These are phyloP conservation scores for Aspergillus fischeri DNA, from an alignment of 2,329 filamentous ascomycete genomes.

Conservation along the genomic window DNA sequence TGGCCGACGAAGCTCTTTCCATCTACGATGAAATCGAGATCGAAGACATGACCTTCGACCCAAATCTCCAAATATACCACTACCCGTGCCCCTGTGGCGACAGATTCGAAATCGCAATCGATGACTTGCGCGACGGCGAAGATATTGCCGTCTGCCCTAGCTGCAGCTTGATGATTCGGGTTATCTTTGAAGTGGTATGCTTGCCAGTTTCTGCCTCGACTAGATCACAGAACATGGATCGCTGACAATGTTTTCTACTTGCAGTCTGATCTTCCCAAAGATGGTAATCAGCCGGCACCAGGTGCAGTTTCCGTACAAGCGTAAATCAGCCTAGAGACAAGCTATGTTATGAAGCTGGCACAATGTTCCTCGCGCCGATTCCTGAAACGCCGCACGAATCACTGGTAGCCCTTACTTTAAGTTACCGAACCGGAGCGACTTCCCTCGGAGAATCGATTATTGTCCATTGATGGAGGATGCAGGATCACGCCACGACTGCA, in stretches of 20 bases:
- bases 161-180: constrained; percentile 92
- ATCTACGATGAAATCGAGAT: constrained; percentile 99
- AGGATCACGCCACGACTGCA: not conserved
- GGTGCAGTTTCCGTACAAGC: constrained; percentile 37
- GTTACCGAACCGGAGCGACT: not conserved
- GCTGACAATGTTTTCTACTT: constrained; percentile 5
- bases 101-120: constrained; percentile 84
- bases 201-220: constrained; percentile 5
- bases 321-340: constrained; percentile 19
- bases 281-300: constrained; percentile 29
- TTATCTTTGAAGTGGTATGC: constrained; percentile 82
- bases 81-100: constrained; percentile 98
- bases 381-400: not conserved
- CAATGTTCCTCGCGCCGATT: not conserved
- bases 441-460: not conserved
- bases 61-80: constrained; percentile 79
- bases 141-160: constrained; percentile 97
- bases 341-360: not conserved
- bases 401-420: not conserved
- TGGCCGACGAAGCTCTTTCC: constrained; percentile 63
- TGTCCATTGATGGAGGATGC: not conserved
- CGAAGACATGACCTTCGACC: constrained; percentile 94
- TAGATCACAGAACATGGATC: not conserved
- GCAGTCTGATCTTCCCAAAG: constrained; percentile 51
- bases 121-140: constrained; percentile 79